These are phyloP conservation scores for Coniochaeta sp. DNA, from an alignment of 2,329 filamentous ascomycete species.

Conservation along the genomic window DNA sequence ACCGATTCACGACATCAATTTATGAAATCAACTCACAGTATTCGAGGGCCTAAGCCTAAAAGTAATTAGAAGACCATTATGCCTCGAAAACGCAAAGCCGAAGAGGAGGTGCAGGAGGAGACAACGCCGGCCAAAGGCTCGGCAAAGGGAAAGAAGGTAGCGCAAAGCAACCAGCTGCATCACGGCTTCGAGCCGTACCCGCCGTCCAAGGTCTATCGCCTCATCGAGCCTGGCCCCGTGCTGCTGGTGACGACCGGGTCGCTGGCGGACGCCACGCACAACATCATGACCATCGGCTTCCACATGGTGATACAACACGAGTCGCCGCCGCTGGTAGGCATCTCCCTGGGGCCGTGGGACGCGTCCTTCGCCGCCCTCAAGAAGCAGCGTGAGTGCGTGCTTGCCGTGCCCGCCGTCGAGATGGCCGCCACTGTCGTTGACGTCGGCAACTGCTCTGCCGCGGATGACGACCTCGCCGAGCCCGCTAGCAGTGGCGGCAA, in stretches of 20 bases:
- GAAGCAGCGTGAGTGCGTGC: conserved; percentile 21
- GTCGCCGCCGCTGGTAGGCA: conserved; percentile 21
- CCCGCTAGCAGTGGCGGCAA: conserved; percentile 16
- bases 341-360: conserved; percentile 25
- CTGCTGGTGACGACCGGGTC: conserved; percentile 24
- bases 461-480: conserved; percentile 10
- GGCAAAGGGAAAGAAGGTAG: not conserved
- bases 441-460: conserved; percentile 24
- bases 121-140: not conserved
- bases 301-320: conserved; percentile 29
- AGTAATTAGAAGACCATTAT: not conserved
- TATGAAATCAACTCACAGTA: too few relatives aligned
- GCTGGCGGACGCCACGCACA: conserved; percentile 21
- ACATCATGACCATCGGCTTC: conserved; percentile 28
- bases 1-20: too few relatives aligned
- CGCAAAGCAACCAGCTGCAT: not conserved
- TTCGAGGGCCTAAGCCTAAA: too few relatives aligned
- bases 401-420: conserved; percentile 8
- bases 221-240: conserved; percentile 26
- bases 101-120: not conserved
- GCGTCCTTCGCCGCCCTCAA: conserved; percentile 21
- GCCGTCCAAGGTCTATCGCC: conserved; percentile 22
- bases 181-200: not conserved
- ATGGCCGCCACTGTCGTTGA: conserved; percentile 16
- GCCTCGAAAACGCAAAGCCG: not conserved